phyloP scores from a whole-genome alignment of 345 rosid species.

The Lenwebbia sp. region DNA sequence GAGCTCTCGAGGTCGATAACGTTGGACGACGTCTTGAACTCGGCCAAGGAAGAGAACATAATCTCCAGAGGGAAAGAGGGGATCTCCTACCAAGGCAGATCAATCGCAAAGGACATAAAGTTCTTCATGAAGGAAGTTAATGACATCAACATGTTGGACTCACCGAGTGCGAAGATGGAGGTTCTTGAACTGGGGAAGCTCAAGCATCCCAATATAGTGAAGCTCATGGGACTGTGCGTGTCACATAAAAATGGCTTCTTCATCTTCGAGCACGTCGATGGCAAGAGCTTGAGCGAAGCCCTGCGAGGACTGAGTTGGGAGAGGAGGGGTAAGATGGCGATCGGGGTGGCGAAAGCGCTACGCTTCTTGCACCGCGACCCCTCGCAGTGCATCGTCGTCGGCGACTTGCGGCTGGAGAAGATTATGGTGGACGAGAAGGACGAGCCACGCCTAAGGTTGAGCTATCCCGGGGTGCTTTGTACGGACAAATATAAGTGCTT shows the following conservation, averaged over 20 bases:
- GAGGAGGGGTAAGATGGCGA: slow-evolving; percentile 39
- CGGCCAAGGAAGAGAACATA: slow-evolving; percentile 34
- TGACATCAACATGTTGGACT: slow-evolving; percentile 6
- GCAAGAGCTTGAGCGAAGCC: slow-evolving; percentile 34
- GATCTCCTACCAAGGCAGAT: slow-evolving; percentile 16
- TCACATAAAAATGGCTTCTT: slow-evolving; percentile 40
- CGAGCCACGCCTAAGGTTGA: slow-evolving; percentile 37
- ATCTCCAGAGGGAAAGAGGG: slow-evolving; percentile 25
- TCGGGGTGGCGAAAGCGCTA: slow-evolving; percentile 54
- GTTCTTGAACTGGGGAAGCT: slow-evolving; percentile 24
- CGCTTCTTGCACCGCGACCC: slow-evolving; percentile 42
- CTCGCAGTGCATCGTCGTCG: slow-evolving; percentile 16
- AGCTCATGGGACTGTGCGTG: slow-evolving; percentile 35
- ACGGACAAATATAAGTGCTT: slow-evolving; percentile 19
- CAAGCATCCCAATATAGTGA: slow-evolving; percentile 50
- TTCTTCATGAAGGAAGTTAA: slow-evolving; percentile 39
- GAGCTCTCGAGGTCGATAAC: slow-evolving; percentile 27
- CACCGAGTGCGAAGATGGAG: slow-evolving; percentile 24
- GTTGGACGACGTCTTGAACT: slow-evolving; percentile 25
- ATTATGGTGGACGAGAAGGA: slow-evolving; percentile 38
- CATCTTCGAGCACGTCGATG: slow-evolving; percentile 46
- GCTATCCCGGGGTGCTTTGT: slow-evolving; percentile 19
- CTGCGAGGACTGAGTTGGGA: slow-evolving; percentile 51
- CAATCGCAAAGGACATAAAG: slow-evolving; percentile 13
- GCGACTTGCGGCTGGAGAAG: slow-evolving; percentile 47